Evolutionary conservation across 2,329 filamentous ascomycete genomes (phyloP).

Genomic region (Fulvia fulva): DNA sequence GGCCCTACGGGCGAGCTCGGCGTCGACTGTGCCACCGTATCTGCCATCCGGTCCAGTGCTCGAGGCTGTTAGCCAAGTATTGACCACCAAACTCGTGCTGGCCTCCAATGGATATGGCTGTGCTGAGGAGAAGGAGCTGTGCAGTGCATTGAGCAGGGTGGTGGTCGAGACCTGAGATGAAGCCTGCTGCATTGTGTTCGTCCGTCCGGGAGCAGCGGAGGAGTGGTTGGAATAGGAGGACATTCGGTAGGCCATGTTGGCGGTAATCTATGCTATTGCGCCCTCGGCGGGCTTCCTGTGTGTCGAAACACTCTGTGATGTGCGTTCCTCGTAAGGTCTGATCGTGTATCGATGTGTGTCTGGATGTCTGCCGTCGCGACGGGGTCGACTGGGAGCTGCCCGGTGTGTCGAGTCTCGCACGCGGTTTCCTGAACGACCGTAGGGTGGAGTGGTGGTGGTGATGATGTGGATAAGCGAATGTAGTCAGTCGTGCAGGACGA

Average conservation of each 20-base stretch:
- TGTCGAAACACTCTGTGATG: slow-evolving; percentile 4
- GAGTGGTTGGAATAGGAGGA: slow-evolving; percentile 61
- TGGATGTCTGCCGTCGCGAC: not conserved
- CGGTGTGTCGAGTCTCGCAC: not conserved
- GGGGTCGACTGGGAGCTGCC: not conserved
- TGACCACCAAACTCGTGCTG: slow-evolving; percentile 86
- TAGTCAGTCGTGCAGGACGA: slow-evolving; percentile 4
- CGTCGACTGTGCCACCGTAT: slow-evolving; percentile 74
- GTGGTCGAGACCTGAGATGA: slow-evolving; percentile 84
- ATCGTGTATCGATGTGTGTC: not conserved
- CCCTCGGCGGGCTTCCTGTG: slow-evolving; percentile 21
- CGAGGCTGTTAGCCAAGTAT: slow-evolving; percentile 85
- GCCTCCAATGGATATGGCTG: slow-evolving; percentile 85
- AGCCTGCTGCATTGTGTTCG: slow-evolving; percentile 49
- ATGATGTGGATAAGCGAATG: slow-evolving; percentile 7
- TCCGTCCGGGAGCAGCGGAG: slow-evolving; percentile 47
- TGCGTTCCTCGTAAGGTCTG: slow-evolving; percentile 7
- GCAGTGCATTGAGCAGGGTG: slow-evolving; percentile 84
- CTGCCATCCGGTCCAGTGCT: slow-evolving; percentile 66
- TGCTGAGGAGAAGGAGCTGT: slow-evolving; percentile 78
- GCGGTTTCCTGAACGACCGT: slow-evolving; percentile 1
- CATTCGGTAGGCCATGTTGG: slow-evolving; percentile 58
- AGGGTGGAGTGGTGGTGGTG: not conserved
- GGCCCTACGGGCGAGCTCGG: slow-evolving; percentile 70
- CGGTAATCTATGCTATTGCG: slow-evolving; percentile 13